Conservation (phyloP, 495 filamentous ascomycete species). For the Annulohypoxylon moriforme region DNA sequence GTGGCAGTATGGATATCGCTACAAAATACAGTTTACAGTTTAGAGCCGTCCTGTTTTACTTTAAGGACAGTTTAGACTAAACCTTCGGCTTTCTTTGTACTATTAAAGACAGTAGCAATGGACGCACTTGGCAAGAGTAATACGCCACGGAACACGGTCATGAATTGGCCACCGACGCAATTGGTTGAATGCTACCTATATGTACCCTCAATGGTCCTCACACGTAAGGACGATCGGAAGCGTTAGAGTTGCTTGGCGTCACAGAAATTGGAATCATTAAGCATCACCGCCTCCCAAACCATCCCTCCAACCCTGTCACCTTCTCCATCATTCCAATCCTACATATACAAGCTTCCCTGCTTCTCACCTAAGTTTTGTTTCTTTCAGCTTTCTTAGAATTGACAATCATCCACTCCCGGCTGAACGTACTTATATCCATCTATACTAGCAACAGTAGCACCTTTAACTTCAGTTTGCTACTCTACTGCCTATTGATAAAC, state of each 20-base stretch:
- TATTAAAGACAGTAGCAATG: background rate
- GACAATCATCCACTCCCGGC: background rate
- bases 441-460: background rate
- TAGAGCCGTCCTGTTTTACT: background rate
- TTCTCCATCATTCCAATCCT: background rate
- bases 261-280: background rate
- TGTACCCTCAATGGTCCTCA: background rate
- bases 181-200: background rate
- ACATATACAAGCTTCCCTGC: background rate
- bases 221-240: background rate
- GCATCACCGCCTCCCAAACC: background rate
- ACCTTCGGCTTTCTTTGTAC: background rate
- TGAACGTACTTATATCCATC: background rate
- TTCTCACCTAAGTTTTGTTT: background rate
- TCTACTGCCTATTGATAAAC: conserved; percentile 6
- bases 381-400: background rate
- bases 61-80: background rate
- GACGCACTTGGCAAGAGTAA: conserved; percentile 6
- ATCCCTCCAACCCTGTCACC: background rate
- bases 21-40: background rate
- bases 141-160: background rate
- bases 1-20: background rate
- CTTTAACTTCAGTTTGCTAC: background rate
- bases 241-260: conserved; percentile 14
- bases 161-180: conserved; percentile 6